Percentiles rank a stretch among this genome's conserved stretches.
phyloP scores from a whole-genome alignment of 345 rosid species.

The Linum lewisii region DNA sequence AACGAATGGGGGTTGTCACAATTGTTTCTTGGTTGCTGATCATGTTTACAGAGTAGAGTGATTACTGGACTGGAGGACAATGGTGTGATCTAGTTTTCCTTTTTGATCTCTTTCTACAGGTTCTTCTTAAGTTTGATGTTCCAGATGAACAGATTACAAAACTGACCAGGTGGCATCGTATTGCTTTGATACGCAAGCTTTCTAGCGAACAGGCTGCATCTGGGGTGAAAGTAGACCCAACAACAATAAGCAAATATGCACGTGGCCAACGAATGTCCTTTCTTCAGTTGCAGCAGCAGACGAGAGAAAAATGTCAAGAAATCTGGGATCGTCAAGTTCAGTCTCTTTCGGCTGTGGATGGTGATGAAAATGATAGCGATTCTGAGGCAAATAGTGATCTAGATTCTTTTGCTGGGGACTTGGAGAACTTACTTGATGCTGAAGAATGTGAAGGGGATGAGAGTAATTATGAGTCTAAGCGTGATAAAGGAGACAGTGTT shows the following conservation, averaged over 20 bases:
- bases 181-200: conserved; percentile 97
- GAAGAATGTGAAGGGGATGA: conserved; percentile 89
- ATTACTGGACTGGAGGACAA: not conserved
- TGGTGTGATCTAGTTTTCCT: not conserved
- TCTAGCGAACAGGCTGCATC: conserved; percentile 98
- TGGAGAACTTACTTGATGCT: conserved; percentile 95
- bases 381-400: conserved; percentile 92
- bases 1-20: no score
- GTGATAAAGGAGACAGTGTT: conserved; percentile 64
- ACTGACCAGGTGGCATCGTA: conserved; percentile 97
- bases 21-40: no score
- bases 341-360: conserved; percentile 72
- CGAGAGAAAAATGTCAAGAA: conserved; percentile 97
- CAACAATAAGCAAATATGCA: conserved; percentile 91
- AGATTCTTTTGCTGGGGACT: conserved; percentile 97
- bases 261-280: conserved; percentile 99
- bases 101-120: conserved; percentile 34
- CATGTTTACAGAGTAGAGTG: not conserved
- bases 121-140: conserved; percentile 88
- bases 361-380: conserved; percentile 82
- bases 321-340: conserved; percentile 95
- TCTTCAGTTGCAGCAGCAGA: conserved; percentile 96
- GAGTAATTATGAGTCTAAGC: conserved; percentile 43
- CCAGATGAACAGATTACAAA: conserved; percentile 82
- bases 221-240: conserved; percentile 90